A percentile compares a stretch with the other conserved stretches of the same genome.
Conservation (phyloP, 1,284 basidiomycete genomes). For the Veloboletus limbatus region DNA sequence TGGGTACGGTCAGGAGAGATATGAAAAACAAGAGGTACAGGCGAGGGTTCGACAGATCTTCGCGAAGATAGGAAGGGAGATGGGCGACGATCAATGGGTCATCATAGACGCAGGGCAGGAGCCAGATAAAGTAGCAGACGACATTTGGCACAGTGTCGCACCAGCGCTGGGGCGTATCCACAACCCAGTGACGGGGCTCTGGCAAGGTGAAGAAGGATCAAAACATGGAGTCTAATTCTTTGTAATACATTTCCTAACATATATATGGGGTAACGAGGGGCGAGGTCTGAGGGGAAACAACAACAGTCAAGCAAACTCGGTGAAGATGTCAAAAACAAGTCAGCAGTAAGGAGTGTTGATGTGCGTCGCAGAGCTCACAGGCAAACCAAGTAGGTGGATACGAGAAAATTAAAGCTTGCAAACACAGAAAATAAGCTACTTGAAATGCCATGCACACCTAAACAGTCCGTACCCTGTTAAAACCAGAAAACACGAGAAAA, state of each 20-base stretch:
- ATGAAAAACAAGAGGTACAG: constrained; percentile 81
- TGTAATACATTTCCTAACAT: constrained; percentile 30
- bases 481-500: constrained; percentile 22
- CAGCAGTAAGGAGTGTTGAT: constrained; percentile 10
- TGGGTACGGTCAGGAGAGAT: constrained; percentile 89
- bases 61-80: constrained; percentile 56
- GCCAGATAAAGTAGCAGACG: constrained; percentile 54
- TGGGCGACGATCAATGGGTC: constrained; percentile 52
- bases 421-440: constrained; percentile 18
- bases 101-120: constrained; percentile 63
- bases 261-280: constrained; percentile 25
- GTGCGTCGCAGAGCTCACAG: constrained; percentile 6
- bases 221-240: constrained; percentile 11
- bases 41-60: constrained; percentile 65
- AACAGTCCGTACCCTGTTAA: constrained; percentile 18
- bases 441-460: constrained; percentile 18
- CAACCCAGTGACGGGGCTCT: constrained; percentile 42
- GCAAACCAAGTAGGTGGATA: constrained; percentile 13
- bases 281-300: constrained; percentile 9
- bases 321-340: constrained; percentile 5
- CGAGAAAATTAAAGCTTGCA: constrained; percentile 11
- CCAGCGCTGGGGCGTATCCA: constrained; percentile 39
- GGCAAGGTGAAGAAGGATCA: constrained; percentile 31
- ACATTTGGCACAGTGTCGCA: constrained; percentile 55
- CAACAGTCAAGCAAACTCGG: constrained; percentile 10